phyloP scores from a whole-genome alignment of 176 grass and related monocot genomes.

The Carex scoparia region DNA sequence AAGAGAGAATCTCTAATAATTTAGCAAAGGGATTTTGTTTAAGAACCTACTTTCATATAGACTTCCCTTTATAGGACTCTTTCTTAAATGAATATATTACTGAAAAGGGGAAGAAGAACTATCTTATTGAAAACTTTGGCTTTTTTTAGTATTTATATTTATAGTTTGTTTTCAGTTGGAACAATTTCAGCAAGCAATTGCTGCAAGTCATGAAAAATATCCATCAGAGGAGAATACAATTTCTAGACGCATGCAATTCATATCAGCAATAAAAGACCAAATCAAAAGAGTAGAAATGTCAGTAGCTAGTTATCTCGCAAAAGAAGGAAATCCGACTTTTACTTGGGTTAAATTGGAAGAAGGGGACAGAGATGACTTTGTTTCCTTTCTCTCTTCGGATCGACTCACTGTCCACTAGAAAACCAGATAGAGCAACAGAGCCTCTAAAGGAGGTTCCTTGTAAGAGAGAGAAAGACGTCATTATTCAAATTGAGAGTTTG shows the following conservation, averaged over 20 bases:
- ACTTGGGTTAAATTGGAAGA: conserved; percentile 79
- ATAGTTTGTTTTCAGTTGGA: conserved; percentile 50
- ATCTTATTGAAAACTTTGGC: neutral
- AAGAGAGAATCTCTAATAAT: neutral
- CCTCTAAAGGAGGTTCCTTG: conserved; percentile 31
- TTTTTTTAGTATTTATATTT: neutral
- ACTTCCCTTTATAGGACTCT: neutral
- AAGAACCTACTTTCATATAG: neutral
- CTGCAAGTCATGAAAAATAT: conserved; percentile 42
- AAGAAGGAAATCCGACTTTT: conserved; percentile 37
- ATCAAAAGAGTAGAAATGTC: conserved; percentile 50
- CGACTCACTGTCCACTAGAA: conserved; percentile 22
- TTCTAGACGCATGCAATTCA: conserved; percentile 58
- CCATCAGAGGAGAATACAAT: conserved; percentile 54
- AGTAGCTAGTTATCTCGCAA: conserved; percentile 38
- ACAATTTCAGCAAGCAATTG: conserved; percentile 75
- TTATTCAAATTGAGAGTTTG: conserved; percentile 27
- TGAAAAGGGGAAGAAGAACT: neutral
- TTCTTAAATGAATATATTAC: conserved; percentile 1
- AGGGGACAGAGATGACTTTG: conserved; percentile 68
- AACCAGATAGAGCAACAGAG: conserved; percentile 37
- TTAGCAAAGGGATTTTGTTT: neutral
- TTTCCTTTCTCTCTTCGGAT: conserved; percentile 66
- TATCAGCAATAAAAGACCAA: conserved; percentile 55
- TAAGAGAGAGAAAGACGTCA: conserved; percentile 30